These are phyloP conservation scores for Andrographis paniculata DNA, from an alignment of 305 asterid genomes.

Conservation along the genomic window DNA sequence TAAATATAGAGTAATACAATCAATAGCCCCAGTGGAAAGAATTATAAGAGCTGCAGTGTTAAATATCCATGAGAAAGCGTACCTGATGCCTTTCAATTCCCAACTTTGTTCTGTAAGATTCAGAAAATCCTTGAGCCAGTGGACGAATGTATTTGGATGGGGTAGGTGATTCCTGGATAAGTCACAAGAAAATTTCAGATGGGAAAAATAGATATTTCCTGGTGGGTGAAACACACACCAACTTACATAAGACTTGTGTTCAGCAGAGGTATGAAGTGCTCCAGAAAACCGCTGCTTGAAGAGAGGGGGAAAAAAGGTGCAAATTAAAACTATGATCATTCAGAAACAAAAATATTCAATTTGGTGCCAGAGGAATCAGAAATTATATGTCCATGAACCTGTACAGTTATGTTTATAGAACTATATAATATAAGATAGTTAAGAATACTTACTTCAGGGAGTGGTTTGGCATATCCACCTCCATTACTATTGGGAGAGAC, in stretches of 20 bases:
- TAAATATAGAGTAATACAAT: constrained; percentile 1
- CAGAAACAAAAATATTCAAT: background rate
- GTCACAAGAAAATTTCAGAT: constrained; percentile 22
- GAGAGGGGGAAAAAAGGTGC: constrained; percentile 19
- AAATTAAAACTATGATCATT: constrained; percentile 17
- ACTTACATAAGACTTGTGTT: constrained; percentile 70
- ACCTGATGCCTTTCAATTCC: constrained; percentile 81
- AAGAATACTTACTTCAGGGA: constrained; percentile 57
- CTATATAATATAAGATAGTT: constrained; percentile 13
- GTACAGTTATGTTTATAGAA: constrained; percentile 1
- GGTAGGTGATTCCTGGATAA: constrained; percentile 85
- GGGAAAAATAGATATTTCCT: constrained; percentile 14
- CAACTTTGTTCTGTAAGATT: constrained; percentile 69
- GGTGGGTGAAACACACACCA: constrained; percentile 14
- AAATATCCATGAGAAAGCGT: constrained; percentile 22
- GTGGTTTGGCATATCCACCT: constrained; percentile 54
- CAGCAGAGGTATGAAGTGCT: constrained; percentile 59
- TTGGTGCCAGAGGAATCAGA: constrained; percentile 6
- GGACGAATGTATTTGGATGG: constrained; percentile 77
- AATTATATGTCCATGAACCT: constrained; percentile 9
- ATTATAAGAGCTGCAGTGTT: no score
- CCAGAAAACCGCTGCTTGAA: constrained; percentile 62
- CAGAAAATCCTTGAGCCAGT: constrained; percentile 65
- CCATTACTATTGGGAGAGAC: constrained; percentile 70
- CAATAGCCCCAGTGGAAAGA: background rate